Percentiles rank a stretch among this genome's conserved stretches.
Conservation (phyloP, 345 rosid species). For the Abelmoschus esculentus region DNA sequence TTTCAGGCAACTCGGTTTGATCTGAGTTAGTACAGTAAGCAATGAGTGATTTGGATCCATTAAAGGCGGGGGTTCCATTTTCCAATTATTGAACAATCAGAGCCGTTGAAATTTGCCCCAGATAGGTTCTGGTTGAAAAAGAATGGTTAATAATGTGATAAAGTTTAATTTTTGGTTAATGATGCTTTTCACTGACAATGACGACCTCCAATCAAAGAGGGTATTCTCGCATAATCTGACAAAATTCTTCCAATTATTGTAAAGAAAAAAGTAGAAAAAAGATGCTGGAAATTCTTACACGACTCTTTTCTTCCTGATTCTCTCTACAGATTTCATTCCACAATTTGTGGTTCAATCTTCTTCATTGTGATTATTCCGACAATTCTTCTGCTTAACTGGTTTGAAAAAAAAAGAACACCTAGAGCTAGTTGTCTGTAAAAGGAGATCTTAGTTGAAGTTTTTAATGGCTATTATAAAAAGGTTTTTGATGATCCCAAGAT, state of each 20-base stretch:
- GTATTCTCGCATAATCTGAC: constrained; percentile 13
- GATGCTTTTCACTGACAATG: constrained; percentile 10
- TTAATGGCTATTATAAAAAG: too few species aligned
- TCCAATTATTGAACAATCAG: constrained; percentile 23
- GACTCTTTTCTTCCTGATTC: not conserved
- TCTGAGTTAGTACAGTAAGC: constrained; percentile 6
- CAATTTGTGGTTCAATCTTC: not conserved
- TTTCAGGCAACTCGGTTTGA: not conserved
- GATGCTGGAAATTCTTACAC: not conserved
- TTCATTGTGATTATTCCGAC: not conserved
- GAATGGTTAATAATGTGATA: constrained; percentile 18
- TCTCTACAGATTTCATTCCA: constrained; percentile 5
- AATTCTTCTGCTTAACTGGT: not conserved
- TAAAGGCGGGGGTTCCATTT: constrained; percentile 11
- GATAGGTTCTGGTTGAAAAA: constrained; percentile 5
- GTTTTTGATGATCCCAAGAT: constrained; percentile 1
- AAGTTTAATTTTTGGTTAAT: not conserved
- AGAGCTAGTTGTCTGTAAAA: not conserved
- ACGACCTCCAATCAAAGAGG: constrained; percentile 15
- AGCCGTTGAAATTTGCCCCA: constrained; percentile 20
- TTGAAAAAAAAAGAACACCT: not conserved
- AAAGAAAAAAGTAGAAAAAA: not conserved
- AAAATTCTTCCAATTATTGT: constrained; percentile 22
- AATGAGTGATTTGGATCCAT: not conserved
- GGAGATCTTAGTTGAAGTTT: not conserved